phyloP scores from a whole-genome alignment of 768 basidiomycete genomes.

The Lentinula boryana region DNA sequence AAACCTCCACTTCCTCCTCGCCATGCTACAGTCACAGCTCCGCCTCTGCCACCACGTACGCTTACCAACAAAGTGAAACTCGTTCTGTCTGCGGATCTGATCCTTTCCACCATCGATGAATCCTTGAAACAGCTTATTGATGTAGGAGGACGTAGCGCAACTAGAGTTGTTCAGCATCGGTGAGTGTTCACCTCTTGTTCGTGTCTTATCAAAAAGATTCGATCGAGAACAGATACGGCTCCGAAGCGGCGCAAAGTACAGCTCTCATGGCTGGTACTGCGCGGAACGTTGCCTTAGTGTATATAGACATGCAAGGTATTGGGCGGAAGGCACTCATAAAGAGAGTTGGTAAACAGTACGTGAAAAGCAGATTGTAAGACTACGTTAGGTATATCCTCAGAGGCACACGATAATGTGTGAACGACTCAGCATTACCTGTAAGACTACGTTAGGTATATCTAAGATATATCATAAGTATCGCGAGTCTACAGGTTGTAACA shows the following conservation, averaged over 20 bases:
- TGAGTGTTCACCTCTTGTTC: constrained; percentile 19
- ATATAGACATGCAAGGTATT: constrained; percentile 70
- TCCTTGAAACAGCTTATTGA: constrained; percentile 49
- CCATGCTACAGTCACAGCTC: constrained; percentile 16
- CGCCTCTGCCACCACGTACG: constrained; percentile 31
- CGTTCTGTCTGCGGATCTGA: constrained; percentile 58
- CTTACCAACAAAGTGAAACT: constrained; percentile 41
- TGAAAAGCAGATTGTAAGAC: constrained; percentile 44
- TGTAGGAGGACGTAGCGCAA: constrained; percentile 39
- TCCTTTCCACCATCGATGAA: constrained; percentile 58
- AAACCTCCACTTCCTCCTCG: constrained; percentile 15
- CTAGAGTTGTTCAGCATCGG: constrained; percentile 52
- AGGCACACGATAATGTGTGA: no score
- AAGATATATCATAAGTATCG: no score
- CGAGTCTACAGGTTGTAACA: no score
- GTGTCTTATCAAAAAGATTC: neutral
- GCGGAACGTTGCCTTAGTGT: constrained; percentile 68
- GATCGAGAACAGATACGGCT: constrained; percentile 42
- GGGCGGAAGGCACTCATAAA: constrained; percentile 65
- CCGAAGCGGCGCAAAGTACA: constrained; percentile 55
- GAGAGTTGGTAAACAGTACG: constrained; percentile 51
- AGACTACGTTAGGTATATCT: no score
- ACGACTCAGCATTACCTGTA: no score
- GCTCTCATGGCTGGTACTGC: constrained; percentile 58
- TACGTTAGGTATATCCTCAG: no score